Base-by-base conservation (phyloP, 1,139 yeast species). In the Suhomyces taliae region DNA sequence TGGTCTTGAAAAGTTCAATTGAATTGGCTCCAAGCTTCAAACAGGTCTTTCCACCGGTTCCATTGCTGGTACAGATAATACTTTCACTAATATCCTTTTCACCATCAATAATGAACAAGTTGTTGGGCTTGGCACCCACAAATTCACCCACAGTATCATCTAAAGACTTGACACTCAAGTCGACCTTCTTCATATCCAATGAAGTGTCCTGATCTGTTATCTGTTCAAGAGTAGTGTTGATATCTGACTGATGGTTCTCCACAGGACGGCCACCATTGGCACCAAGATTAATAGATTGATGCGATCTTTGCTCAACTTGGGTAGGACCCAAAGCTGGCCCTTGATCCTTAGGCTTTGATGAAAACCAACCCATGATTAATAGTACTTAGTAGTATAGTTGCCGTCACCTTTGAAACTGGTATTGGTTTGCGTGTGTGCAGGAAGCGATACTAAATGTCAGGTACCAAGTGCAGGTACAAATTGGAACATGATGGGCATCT, bases 1-100 rank as follows among this genome's bases (percentile, higher is more conserved):
- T 76, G 32, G 70, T 71, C 53, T 68, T 73, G 63, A 76, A 76
- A 49, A 76, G 62, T 49, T 72, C 69, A 38, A 74, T 61, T 38
- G 72, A 67, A 50, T 70, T 67, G 41, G 66, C 66, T 27, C 62
- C 64, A 51, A 76, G 64, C 52, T 72, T 73, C 50, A 76, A 63
- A 51, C 81, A 76, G 6, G 79, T 72, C 54, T 75, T 74, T 36
- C 78, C 78, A n/a, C 77, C 77, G 39, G 56, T 55, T 48, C 68
- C 66, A 46, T 56, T 62, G 46, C 55, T 64, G 41, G 80, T 74
- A 54, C 81, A 76, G 39, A 76, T 74, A 41, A 75, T 72, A 55
- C 78, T 72, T 47, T 72, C 64, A 32, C 64, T 57, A 5, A 63
- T 53, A 40, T 70, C 67, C 53, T 66, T 70, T 55, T 74, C 79